Base-by-base conservation (phyloP, 2,329 filamentous ascomycete genomes). In the Aspergillus flavus region DNA sequence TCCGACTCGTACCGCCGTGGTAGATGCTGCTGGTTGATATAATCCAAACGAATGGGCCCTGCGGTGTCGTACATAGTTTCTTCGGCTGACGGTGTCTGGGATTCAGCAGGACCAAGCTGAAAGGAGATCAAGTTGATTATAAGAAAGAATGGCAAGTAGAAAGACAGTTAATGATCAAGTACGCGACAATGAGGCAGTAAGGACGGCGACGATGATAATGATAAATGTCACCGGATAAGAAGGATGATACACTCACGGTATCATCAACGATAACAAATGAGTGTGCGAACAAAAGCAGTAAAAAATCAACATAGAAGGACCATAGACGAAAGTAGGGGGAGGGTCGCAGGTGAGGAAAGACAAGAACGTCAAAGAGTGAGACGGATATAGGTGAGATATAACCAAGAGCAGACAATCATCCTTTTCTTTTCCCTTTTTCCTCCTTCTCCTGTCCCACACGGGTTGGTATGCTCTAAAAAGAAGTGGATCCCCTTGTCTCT, bases 1-100 rank as follows among this genome's bases (percentile, higher is more conserved):
- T 79, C 76, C 12, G 76, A 79, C 54, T 79, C 76, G 64, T 79
- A 78, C 32, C 71, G 71, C 46, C 69, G 71, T 53, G 75, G 75
- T 16, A 76, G 69, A 56, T 65, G 71, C 48, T 71, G 73, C 39
- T 70, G 68, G 62, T 72, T 74, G 64, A 75, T 65, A 60, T 74
- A 74, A 46, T 72, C 70, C 58, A 78, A 66, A 53, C 70, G 67
- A 26, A 76, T 59, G 10, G 73, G 57, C 39, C 68, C 62, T 30
- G 66, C 68, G 10, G 73, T 57, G 50, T 73, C 67, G 61, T 72
- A 74, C 74, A 78, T 77, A 66, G 21, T n/a, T 68, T 50, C 52
- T 59, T 28, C 12, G 23, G 19, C 45, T 6, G 21, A 26, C 23
- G 9, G 23, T 48, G 26, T 48, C 45, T 6, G 23, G 5, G 21